phyloP scores from a whole-genome alignment of 2,329 filamentous ascomycete genomes.

The Colletotrichum sp. region DNA sequence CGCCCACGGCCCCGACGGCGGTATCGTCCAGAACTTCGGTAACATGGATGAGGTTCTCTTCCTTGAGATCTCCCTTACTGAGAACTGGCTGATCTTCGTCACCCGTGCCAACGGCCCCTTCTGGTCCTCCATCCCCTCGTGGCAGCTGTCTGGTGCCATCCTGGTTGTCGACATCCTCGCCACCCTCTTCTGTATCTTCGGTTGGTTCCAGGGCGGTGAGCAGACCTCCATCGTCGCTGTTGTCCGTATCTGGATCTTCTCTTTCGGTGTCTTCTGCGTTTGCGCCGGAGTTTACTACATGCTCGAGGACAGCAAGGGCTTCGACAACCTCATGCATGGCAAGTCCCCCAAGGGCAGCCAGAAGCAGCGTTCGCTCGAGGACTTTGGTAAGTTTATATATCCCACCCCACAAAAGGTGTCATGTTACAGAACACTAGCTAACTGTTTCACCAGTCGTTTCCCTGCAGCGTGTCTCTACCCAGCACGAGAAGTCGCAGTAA shows the following conservation, averaged over 20 bases:
- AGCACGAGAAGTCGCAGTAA: conserved; percentile 88
- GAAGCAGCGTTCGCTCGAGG: conserved; percentile 86
- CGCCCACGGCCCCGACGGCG: conserved; percentile 70
- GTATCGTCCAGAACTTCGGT: conserved; percentile 91
- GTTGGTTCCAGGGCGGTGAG: conserved; percentile 72
- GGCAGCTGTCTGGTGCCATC: conserved; percentile 82
- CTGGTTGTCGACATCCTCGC: conserved; percentile 82
- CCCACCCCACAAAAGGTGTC: neutral
- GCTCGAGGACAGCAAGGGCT: conserved; percentile 79
- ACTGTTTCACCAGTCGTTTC: conserved; percentile 72
- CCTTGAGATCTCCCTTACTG: conserved; percentile 87
- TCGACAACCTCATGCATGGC: conserved; percentile 93
- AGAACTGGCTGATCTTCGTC: conserved; percentile 98
- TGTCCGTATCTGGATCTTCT: conserved; percentile 90
- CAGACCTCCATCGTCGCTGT: conserved; percentile 82
- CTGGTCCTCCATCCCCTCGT: conserved; percentile 88
- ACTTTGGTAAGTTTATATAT: conserved; percentile 72
- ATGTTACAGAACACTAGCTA: conserved; percentile 41
- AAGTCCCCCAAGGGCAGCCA: conserved; percentile 82
- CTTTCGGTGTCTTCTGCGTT: conserved; percentile 86
- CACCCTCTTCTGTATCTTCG: conserved; percentile 85
- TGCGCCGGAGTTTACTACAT: conserved; percentile 79
- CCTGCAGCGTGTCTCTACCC: conserved; percentile 86
- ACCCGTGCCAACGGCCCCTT: conserved; percentile 92
- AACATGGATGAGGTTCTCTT: conserved; percentile 83